Percentiles rank a stretch among this genome's conserved stretches.
These are phyloP conservation scores for Casuarina equisetifolia DNA, from an alignment of 306 rosid species.

Conservation along the genomic window DNA sequence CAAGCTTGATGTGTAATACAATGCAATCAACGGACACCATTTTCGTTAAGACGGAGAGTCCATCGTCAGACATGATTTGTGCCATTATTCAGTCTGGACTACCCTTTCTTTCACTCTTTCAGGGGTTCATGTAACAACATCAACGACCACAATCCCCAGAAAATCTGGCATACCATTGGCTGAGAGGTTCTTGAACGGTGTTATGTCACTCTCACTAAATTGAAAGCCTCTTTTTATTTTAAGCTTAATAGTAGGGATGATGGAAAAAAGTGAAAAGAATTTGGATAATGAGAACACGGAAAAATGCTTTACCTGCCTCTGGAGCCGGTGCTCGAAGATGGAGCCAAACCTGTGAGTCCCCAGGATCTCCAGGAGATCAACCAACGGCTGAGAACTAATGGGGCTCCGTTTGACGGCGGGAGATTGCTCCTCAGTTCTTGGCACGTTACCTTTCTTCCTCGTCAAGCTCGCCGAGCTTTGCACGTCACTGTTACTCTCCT, in stretches of 20 bases:
- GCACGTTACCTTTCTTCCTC: conserved; percentile 10
- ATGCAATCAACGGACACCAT: too few relatives aligned
- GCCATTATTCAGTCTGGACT: too few relatives aligned
- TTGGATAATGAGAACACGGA: background rate
- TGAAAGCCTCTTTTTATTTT: background rate
- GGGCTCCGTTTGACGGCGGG: conserved; percentile 19
- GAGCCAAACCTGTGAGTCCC: conserved; percentile 22
- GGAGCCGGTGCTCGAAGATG: conserved; percentile 31
- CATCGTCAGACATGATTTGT: too few relatives aligned
- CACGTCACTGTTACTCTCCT: conserved; percentile 29
- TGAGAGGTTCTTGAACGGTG: background rate
- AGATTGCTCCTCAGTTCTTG: conserved; percentile 25
- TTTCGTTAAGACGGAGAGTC: too few relatives aligned
- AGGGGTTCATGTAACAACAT: too few relatives aligned
- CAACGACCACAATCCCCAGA: background rate
- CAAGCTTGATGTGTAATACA: too few relatives aligned
- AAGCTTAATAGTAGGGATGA: background rate
- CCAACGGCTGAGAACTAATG: conserved; percentile 33
- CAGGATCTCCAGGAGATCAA: conserved; percentile 20
- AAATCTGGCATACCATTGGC: background rate
- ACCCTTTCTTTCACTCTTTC: too few relatives aligned
- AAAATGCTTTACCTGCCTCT: conserved; percentile 24
- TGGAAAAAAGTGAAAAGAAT: background rate
- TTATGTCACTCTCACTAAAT: background rate
- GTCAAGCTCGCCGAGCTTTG: conserved; percentile 27